Base-by-base conservation (phyloP, 805 yeast genomes). In the Yarrowia deformans region DNA sequence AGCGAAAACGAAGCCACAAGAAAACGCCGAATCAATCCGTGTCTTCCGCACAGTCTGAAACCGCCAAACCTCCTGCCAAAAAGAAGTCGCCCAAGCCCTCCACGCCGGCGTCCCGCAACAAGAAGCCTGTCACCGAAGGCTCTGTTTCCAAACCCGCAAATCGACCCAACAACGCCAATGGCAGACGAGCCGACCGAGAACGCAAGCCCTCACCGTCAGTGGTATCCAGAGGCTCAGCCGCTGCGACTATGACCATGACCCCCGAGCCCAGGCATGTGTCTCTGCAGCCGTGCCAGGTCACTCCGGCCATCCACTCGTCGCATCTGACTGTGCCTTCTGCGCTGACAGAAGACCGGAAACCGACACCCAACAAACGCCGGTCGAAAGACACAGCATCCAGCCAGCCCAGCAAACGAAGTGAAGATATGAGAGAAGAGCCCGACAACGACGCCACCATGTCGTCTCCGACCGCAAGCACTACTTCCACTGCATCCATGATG, bases 1-100 rank as follows among this genome's bases (percentile, higher is more conserved):
- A 60, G 52, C 66, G 66, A 43, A 43, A 60, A 45, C 66, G 66
- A 60, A 60, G 66, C 66, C 66, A 60, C 52, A 60, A 60, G 46
- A 60, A 60, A 60, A 43, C 66, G 39, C 66, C 66, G 16, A 60
- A 60, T 35, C 66, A 60, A 43, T 43, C 52, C 42, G 66, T 43
- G 66, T 60, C 66, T 43, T 60, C 52, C 37, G 52, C 66, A 35
- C 66, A 43, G 52, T 43, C 52, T 43, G 66, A 60, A 45, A 18
- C 50, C 52, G 48, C 66, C 49, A 56, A 56, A 43, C 40, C 40
- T 6, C 66, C 66, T 3, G 34, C 66, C 9, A 60, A 45, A 29
- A 60, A 60, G 42, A 60, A 60, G 34, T 45, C 66, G 12, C 66
- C 66, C 52, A 60, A 45, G 35, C 42, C 66, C n/a, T 29, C 37